Evolutionary conservation across 257 asterid genomes (phyloP), one percentile per base, ranked within the genome.

Genomic region (Rhazya stricta): DNA sequence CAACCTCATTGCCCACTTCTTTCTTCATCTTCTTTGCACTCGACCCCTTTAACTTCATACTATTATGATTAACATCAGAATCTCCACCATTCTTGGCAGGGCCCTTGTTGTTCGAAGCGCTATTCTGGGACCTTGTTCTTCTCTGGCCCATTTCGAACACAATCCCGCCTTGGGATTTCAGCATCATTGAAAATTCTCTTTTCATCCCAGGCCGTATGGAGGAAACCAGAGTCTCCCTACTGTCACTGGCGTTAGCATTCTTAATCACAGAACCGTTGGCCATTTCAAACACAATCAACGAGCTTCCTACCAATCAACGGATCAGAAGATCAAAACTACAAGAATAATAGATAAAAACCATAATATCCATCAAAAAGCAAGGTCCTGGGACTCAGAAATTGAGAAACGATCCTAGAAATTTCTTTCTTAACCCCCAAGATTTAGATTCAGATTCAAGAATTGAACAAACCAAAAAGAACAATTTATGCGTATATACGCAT

Each of bases 201-300:
- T 94, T 94, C 95, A 90, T 84, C 48, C 98, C 96, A 54, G 89
- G 32, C 79, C 97, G 87, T 54, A 94, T 81, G 32, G 92, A 82
- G n/a, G 96, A 82, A 70, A 86, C 87, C 78, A 83, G 83, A 51
- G 76, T 73, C 54, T 91, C 94, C 32, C 74, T 85, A 51, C 84
- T 42, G 69, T 83, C 92, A 81, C 76, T 72, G 78, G 78, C 90
- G 85, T 89, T 80, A 43, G 72, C 84, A 80, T 79, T 76, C 75
- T 65, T 41, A 71, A 30, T 34, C 51, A 5, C 75, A 66, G 29
- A 30, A 21, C 78, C 80, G 19, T 74, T 71, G 3, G 51, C 75
- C 78, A 78, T 65, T 63, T 60, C 32, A 71, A 34, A 61, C 2
- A 29, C 41, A n/a, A 25, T 16, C 25, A 30, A 48, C 67, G 53